Evolutionary conservation across 1,139 yeast genomes (phyloP).

Genomic region (Candida mesenterica): DNA sequence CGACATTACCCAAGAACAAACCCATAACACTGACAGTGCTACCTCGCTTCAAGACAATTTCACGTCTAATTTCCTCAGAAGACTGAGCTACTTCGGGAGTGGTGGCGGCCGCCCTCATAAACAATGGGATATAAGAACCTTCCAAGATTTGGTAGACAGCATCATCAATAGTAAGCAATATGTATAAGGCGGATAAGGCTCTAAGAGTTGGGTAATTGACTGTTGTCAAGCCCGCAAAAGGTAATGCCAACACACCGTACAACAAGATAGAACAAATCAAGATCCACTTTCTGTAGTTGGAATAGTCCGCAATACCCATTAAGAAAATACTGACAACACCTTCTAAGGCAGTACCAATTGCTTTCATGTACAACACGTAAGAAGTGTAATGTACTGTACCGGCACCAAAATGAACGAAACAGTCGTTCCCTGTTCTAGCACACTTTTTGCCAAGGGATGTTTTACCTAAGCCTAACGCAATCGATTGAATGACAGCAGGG

Average conservation of each 20-base stretch:
- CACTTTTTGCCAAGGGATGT: slow-evolving; percentile 27
- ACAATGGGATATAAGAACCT: slow-evolving; percentile 44
- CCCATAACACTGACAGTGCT: slow-evolving; percentile 42
- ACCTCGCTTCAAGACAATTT: slow-evolving; percentile 31
- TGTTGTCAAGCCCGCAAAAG: slow-evolving; percentile 34
- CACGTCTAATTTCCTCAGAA: slow-evolving; percentile 30
- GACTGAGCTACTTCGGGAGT: slow-evolving; percentile 14
- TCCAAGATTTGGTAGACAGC: slow-evolving; percentile 40
- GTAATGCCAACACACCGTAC: slow-evolving; percentile 38
- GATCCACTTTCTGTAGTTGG: slow-evolving; percentile 37
- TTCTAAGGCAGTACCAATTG: slow-evolving; percentile 40
- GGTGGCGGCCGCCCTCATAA: slow-evolving; percentile 33
- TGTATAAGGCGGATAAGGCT: slow-evolving; percentile 32
- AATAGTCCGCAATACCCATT: slow-evolving; percentile 45
- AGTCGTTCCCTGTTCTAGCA: slow-evolving; percentile 32
- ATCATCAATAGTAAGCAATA: slow-evolving; percentile 29
- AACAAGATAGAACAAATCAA: slow-evolving; percentile 30
- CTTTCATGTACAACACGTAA: slow-evolving; percentile 38
- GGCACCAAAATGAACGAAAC: slow-evolving; percentile 37
- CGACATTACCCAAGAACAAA: slow-evolving; percentile 35
- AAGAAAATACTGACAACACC: slow-evolving; percentile 37
- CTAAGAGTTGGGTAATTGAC: slow-evolving; percentile 23
- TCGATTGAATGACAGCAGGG: slow-evolving; percentile 43
- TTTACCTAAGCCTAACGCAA: slow-evolving; percentile 33
- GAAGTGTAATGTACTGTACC: slow-evolving; percentile 37